phyloP scores from a whole-genome alignment of 2,329 filamentous ascomycete species.

The Aspergillus carbonarius region DNA sequence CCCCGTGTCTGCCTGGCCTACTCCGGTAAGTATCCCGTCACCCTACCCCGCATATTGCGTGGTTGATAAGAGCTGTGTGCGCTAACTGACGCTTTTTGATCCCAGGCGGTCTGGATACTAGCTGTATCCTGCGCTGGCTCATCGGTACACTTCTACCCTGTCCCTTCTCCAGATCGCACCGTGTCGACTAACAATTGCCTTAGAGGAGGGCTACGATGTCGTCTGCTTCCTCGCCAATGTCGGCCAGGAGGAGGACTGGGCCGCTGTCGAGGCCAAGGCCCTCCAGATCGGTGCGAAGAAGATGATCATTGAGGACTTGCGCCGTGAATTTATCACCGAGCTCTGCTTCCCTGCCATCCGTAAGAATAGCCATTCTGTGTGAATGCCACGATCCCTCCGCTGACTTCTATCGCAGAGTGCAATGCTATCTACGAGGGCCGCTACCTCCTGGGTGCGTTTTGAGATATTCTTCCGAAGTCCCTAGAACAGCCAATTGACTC shows the following conservation, averaged over 20 bases:
- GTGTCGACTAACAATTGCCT: slow-evolving; percentile 3
- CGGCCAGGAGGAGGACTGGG: slow-evolving; percentile 75
- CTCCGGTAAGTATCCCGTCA: slow-evolving; percentile 19
- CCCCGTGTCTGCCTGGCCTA: slow-evolving; percentile 24
- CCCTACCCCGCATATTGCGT: background rate
- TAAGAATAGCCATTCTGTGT: slow-evolving; percentile 13
- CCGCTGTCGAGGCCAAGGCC: slow-evolving; percentile 71
- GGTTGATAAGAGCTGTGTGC: background rate
- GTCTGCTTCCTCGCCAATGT: slow-evolving; percentile 57
- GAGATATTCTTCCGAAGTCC: slow-evolving; percentile 2
- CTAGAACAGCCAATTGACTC: slow-evolving; percentile 3
- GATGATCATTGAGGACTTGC: slow-evolving; percentile 64
- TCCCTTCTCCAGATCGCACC: background rate
- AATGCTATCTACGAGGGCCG: slow-evolving; percentile 67
- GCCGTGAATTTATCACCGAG: slow-evolving; percentile 74
- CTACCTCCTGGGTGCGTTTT: slow-evolving; percentile 55
- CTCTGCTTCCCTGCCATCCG: slow-evolving; percentile 73
- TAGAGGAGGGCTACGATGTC: slow-evolving; percentile 18
- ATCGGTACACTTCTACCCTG: slow-evolving; percentile 8
- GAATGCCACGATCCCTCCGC: background rate
- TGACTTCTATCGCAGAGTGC: slow-evolving; percentile 30
- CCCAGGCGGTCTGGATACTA: slow-evolving; percentile 47
- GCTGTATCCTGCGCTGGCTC: slow-evolving; percentile 29
- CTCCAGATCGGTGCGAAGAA: slow-evolving; percentile 66
- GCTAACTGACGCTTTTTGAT: slow-evolving; percentile 6